These are phyloP conservation scores for Apium graveolens DNA, from an alignment of 129 eudicot species.

Conservation along the genomic window DNA sequence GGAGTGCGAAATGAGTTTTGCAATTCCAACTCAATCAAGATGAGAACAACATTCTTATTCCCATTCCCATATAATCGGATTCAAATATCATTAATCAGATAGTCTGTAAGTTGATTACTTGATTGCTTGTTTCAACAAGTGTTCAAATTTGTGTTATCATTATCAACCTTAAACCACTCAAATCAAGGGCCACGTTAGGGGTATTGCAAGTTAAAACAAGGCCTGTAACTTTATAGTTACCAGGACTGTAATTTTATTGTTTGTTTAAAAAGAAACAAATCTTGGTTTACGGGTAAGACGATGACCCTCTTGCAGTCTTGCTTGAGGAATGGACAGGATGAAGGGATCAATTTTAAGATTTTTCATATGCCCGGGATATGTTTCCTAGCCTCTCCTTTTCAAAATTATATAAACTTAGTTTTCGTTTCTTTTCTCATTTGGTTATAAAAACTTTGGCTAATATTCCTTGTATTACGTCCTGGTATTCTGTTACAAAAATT, in stretches of 20 bases:
- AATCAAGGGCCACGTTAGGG: background rate
- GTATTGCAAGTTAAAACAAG: background rate
- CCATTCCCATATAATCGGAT: background rate
- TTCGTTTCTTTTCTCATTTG: background rate
- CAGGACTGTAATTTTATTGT: background rate
- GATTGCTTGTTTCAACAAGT: background rate
- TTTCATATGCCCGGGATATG: background rate
- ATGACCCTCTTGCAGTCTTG: background rate
- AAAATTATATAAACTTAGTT: background rate
- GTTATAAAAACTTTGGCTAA: background rate
- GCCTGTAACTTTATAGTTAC: background rate
- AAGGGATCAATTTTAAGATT: too few species aligned
- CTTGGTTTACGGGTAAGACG: background rate
- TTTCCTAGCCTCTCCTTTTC: background rate
- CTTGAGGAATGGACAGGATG: too few species aligned
- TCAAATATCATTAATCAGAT: background rate
- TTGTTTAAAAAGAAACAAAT: background rate
- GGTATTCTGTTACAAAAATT: too few species aligned
- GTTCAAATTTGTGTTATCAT: background rate
- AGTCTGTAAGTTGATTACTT: background rate
- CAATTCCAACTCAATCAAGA: background rate
- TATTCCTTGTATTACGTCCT: background rate
- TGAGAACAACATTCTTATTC: background rate
- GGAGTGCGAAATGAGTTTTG: background rate
- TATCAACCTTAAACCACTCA: background rate